Percentiles rank a stretch among this genome's conserved stretches.
These are phyloP conservation scores for Malassezia sympodialis DNA, from an alignment of 1,284 basidiomycete species.

Conservation along the genomic window DNA sequence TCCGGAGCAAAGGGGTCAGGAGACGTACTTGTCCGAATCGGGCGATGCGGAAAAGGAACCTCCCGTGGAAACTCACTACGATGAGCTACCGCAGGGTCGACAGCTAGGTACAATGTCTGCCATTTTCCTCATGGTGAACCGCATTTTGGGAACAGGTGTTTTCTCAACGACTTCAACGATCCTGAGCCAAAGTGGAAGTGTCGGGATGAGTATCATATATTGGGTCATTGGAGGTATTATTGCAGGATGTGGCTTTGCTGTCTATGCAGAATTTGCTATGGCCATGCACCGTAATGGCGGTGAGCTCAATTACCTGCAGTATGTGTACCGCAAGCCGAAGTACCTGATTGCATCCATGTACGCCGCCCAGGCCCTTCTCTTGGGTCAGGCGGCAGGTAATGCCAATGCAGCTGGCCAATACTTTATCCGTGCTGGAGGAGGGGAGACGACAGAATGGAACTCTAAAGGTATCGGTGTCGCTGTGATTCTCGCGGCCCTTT, in stretches of 20 bases:
- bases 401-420: conserved; percentile 56
- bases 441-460: conserved; percentile 52
- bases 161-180: conserved; percentile 65
- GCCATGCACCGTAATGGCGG: conserved; percentile 62
- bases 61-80: background rate
- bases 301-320: conserved; percentile 66
- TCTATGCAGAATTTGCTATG: conserved; percentile 62
- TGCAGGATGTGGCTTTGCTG: conserved; percentile 57
- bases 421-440: conserved; percentile 54
- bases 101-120: conserved; percentile 53
- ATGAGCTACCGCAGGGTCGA: conserved; percentile 20
- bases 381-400: conserved; percentile 56
- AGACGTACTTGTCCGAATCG: background rate
- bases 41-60: background rate
- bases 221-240: conserved; percentile 60
- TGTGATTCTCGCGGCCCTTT: conserved; percentile 50
- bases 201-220: conserved; percentile 54
- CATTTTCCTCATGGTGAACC: conserved; percentile 63
- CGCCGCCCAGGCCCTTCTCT: conserved; percentile 57
- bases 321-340: conserved; percentile 58
- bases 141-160: conserved; percentile 68
- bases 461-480: conserved; percentile 57
- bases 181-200: conserved; percentile 58
- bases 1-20: background rate
- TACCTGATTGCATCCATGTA: conserved; percentile 59